Base-by-base conservation (phyloP, 2,329 filamentous ascomycete species). In the Fusarium subglutinans region DNA sequence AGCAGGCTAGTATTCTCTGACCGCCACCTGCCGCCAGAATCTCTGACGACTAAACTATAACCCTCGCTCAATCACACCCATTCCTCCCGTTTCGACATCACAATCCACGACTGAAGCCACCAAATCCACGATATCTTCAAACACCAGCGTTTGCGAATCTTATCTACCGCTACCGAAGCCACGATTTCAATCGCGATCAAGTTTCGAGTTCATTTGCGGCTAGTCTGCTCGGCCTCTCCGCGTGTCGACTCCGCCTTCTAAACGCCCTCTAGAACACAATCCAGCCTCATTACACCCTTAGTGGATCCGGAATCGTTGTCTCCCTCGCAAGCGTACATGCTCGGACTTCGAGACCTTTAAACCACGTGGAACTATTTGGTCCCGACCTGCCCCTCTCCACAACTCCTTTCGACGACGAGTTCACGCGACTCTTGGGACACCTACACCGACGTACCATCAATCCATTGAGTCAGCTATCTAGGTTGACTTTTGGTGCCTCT, bases 341-440 rank as follows among this genome's bases (percentile, higher is more conserved):
- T 60, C 58, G 65, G 48, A 63, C 55, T 69, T 78, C 65, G 50
- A 73, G 61, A 69, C 71, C 62, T 61, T 71, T 66, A 22, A 69
- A 76, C 73, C 71, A 76, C 76, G 75, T 76, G 75, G 75, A 76
- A 66, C 71, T 67, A 73, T 72, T 73, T 67, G 66, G 72, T 77
- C 67, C 74, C 66, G 69, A 74, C 54, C 35, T 63, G 33, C 57
- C 56, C 63, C 70, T 73, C 59, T 53, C 59, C 56, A 24, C 65
- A 63, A 48, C 50, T 53, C 54, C 48, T 35, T 40, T 66, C 40
- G 41, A 57, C 60, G 35, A 66, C 51, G 37, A 60, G 64, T 56
- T 57, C 57, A 66, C 74, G 60, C 66, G 67, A 76, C 56, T 57
- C n/a, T 44, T 43, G 43, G 14, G 30, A 54, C 40, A 47, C 37